Conservation (phyloP, 768 basidiomycete genomes). For the Rhodosporidiobolus sp. region DNA sequence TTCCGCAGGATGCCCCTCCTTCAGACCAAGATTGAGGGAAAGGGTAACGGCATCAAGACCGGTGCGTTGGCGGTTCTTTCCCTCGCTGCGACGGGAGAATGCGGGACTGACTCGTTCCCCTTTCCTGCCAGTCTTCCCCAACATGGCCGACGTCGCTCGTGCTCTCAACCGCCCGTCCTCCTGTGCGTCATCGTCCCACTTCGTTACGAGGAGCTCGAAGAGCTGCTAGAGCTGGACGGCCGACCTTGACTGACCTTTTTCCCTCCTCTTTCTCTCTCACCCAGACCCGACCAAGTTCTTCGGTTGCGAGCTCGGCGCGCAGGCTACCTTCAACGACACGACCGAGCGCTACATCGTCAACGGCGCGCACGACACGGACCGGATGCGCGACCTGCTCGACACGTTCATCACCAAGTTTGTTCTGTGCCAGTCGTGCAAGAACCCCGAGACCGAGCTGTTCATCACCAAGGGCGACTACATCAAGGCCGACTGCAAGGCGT, state of each 20-base stretch:
- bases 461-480: constrained; percentile 87
- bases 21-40: constrained; percentile 94
- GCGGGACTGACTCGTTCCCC: background rate
- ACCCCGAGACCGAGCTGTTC: constrained; percentile 94
- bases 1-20: constrained; percentile 81
- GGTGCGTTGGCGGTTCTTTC: constrained; percentile 14
- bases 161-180: constrained; percentile 91
- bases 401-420: constrained; percentile 98
- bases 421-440: constrained; percentile 95
- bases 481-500: constrained; percentile 96
- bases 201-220: background rate
- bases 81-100: too few relatives aligned
- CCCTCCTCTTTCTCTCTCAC: background rate
- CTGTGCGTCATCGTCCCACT: constrained; percentile 47
- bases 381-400: constrained; percentile 92
- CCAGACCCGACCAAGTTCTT: constrained; percentile 98
- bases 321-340: constrained; percentile 93
- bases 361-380: constrained; percentile 85
- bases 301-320: constrained; percentile 95
- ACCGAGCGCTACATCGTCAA: constrained; percentile 98
- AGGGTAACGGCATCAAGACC: constrained; percentile 99
- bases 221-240: too few relatives aligned
- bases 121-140: constrained; percentile 66
- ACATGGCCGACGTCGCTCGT: constrained; percentile 96
- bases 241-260: constrained; percentile 7